Percentiles rank a stretch among this genome's conserved stretches.
phyloP scores from a whole-genome alignment of 139 green algal species.

The Asterochloris sp. region DNA sequence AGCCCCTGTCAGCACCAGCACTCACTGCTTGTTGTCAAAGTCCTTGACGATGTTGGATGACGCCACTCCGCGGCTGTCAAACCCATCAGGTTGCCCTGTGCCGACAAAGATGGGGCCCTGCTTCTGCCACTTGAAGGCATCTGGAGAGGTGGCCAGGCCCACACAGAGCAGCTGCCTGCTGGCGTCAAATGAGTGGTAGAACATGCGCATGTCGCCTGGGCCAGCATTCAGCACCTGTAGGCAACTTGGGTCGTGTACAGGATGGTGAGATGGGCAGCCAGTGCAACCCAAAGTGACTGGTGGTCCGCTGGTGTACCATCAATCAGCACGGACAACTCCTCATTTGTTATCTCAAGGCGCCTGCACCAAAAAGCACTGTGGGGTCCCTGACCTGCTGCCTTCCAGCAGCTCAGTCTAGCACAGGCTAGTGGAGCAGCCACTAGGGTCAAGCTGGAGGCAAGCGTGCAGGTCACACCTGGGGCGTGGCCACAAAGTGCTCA shows the following conservation, averaged over 20 bases:
- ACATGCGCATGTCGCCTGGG: slow-evolving; percentile 84
- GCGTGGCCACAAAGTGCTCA: slow-evolving; percentile 62
- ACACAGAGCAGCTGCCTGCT: slow-evolving; percentile 41
- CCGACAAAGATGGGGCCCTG: slow-evolving; percentile 51
- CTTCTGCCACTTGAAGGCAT: slow-evolving; percentile 66
- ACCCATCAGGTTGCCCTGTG: slow-evolving; percentile 23
- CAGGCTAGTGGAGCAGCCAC: background rate
- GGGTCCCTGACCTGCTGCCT: no score
- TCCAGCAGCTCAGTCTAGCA: no score
- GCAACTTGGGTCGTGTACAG: no score
- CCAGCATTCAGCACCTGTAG: slow-evolving; percentile 64
- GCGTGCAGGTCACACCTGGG: slow-evolving; percentile 48
- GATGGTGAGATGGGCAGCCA: no score
- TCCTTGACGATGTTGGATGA: slow-evolving; percentile 60
- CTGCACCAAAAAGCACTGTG: no score
- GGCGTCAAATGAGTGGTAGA: slow-evolving; percentile 77
- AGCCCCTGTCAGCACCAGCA: no score
- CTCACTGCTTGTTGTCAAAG: slow-evolving; percentile 48
- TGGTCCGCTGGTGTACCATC: no score
- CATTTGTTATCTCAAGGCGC: no score
- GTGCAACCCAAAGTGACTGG: no score
- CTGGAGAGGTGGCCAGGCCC: slow-evolving; percentile 63
- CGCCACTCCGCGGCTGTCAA: slow-evolving; percentile 60
- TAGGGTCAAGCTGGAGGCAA: background rate
- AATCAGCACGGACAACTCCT: no score